Conservation (phyloP, 1,284 basidiomycete genomes). For the Naganishia cerealis region DNA sequence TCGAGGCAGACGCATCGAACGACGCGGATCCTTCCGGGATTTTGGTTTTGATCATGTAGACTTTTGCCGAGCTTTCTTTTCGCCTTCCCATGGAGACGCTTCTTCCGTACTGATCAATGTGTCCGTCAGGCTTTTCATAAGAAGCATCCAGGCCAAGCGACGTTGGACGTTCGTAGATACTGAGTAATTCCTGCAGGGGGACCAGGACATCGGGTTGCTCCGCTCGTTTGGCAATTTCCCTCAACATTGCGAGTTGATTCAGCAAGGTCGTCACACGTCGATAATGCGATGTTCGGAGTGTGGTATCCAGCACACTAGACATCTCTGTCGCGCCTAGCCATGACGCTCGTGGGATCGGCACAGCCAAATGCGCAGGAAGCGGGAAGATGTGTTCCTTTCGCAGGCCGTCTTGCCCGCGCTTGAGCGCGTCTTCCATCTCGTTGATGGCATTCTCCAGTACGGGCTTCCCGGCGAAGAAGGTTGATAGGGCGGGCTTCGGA, state of each 20-base stretch:
- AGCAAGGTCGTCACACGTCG: constrained; percentile 66
- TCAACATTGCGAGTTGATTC: constrained; percentile 70
- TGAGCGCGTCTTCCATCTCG: constrained; percentile 67
- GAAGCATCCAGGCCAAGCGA: constrained; percentile 14
- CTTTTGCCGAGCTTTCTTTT: constrained; percentile 81
- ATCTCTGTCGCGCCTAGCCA: constrained; percentile 71
- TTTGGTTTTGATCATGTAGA: constrained; percentile 86
- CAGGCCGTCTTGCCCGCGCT: constrained; percentile 63
- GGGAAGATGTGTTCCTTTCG: constrained; percentile 71
- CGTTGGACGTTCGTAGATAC: constrained; percentile 63
- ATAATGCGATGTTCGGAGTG: constrained; percentile 72
- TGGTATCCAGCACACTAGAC: constrained; percentile 61
- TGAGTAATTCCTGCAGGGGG: constrained; percentile 61
- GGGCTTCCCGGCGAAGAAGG: constrained; percentile 84
- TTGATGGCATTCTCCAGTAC: constrained; percentile 73
- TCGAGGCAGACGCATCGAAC: constrained; percentile 1
- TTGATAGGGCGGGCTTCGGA: constrained; percentile 60
- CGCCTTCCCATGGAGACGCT: constrained; percentile 79
- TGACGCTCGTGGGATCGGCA: constrained; percentile 62
- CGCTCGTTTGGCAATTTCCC: constrained; percentile 66
- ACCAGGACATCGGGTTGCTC: constrained; percentile 64
- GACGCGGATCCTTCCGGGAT: constrained; percentile 35
- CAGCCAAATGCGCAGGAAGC: constrained; percentile 68
- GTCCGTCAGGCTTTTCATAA: constrained; percentile 56
- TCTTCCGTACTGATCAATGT: constrained; percentile 71